A percentile compares a stretch with the other conserved stretches of the same genome.
These are phyloP conservation scores for Xerocomus tenax DNA, from an alignment of 1,284 basidiomycete species.

Conservation along the genomic window DNA sequence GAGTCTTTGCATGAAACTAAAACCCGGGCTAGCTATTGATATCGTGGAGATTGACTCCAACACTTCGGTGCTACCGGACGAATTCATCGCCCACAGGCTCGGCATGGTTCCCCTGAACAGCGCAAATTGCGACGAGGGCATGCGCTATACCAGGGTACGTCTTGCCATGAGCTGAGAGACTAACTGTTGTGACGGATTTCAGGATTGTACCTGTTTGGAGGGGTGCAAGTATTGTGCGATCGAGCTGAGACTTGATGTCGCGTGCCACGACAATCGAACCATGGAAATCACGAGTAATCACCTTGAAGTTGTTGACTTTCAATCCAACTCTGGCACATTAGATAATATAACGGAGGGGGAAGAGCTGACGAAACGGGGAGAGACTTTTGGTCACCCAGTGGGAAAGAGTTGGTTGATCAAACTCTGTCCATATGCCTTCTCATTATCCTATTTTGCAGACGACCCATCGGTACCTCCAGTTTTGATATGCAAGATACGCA, in stretches of 20 bases:
- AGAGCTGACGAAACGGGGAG: constrained; percentile 63
- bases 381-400: constrained; percentile 78
- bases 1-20: constrained; percentile 2
- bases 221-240: constrained; percentile 79
- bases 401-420: constrained; percentile 60
- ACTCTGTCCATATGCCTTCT: background rate
- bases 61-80: constrained; percentile 91
- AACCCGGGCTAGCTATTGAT: constrained; percentile 72
- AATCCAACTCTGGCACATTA: constrained; percentile 30
- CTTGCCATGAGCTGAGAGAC: constrained; percentile 1
- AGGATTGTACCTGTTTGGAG: constrained; percentile 82
- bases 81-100: constrained; percentile 93
- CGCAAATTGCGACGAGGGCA: constrained; percentile 73
- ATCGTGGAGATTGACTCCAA: constrained; percentile 91
- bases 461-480: constrained; percentile 62
- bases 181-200: constrained; percentile 9
- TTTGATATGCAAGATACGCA: constrained; percentile 85
- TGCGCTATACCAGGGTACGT: constrained; percentile 72
- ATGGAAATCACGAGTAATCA: constrained; percentile 79
- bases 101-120: constrained; percentile 91
- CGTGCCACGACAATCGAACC: constrained; percentile 61
- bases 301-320: constrained; percentile 50
- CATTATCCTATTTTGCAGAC: constrained; percentile 33
- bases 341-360: constrained; percentile 47
- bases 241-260: constrained; percentile 61